Base-by-base conservation (phyloP, 371 early-diverging fungal species). In the Chytridiales sp. region DNA sequence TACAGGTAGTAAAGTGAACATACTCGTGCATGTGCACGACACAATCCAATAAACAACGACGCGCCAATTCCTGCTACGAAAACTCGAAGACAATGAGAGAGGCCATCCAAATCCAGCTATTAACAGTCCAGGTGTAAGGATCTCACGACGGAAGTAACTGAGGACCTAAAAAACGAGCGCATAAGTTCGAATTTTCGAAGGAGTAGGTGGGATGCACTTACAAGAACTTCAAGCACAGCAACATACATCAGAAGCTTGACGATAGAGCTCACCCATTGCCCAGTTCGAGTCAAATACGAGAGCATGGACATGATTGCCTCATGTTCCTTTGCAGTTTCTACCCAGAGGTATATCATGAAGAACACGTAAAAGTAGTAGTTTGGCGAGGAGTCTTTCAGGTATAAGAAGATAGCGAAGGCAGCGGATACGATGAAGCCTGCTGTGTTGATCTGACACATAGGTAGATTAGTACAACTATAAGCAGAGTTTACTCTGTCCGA, bases 301-400 rank as follows among this genome's bases (percentile, higher is more conserved):
- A 76, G 56, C 56, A 71, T 47, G 0, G 66, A 51, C 22, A 63
- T 15, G 11, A 84, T 61, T 26, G 68, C 70, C 19, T 70, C 61
- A 4, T 73, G 69, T 9, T 81, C 73, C 55, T 74, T 68, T 5
- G 87, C n/a, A 1, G 85, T 73, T 36, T 87, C 81, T 35, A 80
- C 77, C 94, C 94, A 95, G 59, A 96, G 92, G 61, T 72, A 91
- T 0, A 91, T 74, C 0, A 94, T 92, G 75, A 96, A 94, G 8
- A 83, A 75, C 1, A 81, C 76, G 54, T 96, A 96, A 0, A 83
- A 81, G 70, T 95, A 92, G 73, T 96, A 95, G 67, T 87, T 81
- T 8, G 61, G 56, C 3, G 93, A 93, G 59, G 92, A 89, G 17
- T 85, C 70, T 72, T 94, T 91, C 24, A 83, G 56, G 47, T 74